phyloP scores from a whole-genome alignment of 495 filamentous ascomycete genomes.

The Bombardia bombarda region DNA sequence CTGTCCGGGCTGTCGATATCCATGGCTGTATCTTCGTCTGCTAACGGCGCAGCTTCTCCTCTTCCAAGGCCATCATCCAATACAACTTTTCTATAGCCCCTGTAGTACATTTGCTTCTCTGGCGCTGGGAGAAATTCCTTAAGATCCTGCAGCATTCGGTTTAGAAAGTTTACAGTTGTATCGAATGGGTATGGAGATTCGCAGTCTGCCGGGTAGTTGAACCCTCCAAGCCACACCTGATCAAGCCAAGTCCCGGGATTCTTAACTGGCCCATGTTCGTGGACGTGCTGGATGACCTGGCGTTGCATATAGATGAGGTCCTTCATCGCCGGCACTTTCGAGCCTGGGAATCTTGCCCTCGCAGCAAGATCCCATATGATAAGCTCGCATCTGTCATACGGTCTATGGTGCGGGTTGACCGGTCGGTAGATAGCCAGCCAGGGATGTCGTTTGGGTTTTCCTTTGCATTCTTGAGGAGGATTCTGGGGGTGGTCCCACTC shows the following conservation, averaged over 20 bases:
- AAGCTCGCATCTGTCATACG: constrained; percentile 23
- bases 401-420: constrained; percentile 19
- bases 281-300: constrained; percentile 24
- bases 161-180: constrained; percentile 14
- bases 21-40: constrained; percentile 13
- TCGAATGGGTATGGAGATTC: constrained; percentile 15
- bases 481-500: constrained; percentile 22
- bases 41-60: too few species aligned
- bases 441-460: constrained; percentile 17
- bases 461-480: constrained; percentile 6
- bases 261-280: constrained; percentile 12
- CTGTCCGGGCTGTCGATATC: constrained; percentile 7
- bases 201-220: constrained; percentile 7
- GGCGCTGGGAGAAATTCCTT: constrained; percentile 22
- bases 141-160: constrained; percentile 13
- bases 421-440: constrained; percentile 36
- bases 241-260: constrained; percentile 19
- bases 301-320: constrained; percentile 35
- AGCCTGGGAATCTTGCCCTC: constrained; percentile 8
- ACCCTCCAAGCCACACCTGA: constrained; percentile 33
- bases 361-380: constrained; percentile 39
- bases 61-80: background rate
- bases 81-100: constrained; percentile 15
- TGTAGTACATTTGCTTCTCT: constrained; percentile 8
- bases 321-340: constrained; percentile 1